Evolutionary conservation across 441 rosid species (phyloP).

Genomic region (Viola pubescens): DNA sequence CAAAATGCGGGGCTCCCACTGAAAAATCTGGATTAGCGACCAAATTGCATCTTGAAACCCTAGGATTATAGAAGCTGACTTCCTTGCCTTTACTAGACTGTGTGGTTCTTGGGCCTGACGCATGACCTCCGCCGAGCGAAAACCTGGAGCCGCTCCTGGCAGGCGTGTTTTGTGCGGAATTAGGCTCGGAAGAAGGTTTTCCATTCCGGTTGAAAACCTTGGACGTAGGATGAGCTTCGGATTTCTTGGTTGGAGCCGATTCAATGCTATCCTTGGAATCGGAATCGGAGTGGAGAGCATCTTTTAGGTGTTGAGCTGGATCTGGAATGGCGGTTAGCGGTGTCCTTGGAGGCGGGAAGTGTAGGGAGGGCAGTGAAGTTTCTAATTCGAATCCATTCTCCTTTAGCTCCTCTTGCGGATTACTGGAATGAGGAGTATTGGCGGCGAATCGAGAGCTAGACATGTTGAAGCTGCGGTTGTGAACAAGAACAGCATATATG

Average conservation of each 20-base stretch:
- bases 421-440: conserved; percentile 22
- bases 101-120: conserved; percentile 26
- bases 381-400: conserved; percentile 55
- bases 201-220: conserved; percentile 39
- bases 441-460: conserved; percentile 24
- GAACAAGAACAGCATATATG: background rate
- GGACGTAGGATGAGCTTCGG: conserved; percentile 39
- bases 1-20: conserved; percentile 49
- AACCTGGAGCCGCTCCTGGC: conserved; percentile 53
- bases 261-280: conserved; percentile 37
- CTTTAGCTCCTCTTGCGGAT: conserved; percentile 36
- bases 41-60: conserved; percentile 47
- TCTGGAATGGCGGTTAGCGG: conserved; percentile 75
- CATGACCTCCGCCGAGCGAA: conserved; percentile 43
- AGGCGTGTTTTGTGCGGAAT: conserved; percentile 71
- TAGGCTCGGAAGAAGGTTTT: conserved; percentile 52
- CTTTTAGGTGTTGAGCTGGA: conserved; percentile 55
- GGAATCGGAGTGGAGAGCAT: conserved; percentile 25
- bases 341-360: conserved; percentile 61
- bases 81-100: conserved; percentile 45
- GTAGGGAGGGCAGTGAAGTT: conserved; percentile 22
- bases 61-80: conserved; percentile 29
- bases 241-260: conserved; percentile 21
- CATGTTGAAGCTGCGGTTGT: conserved; percentile 8
- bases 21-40: conserved; percentile 30